Percentiles rank a stretch among this genome's conserved stretches.
Conservation (phyloP, 225 moss, liverwort and hornwort genomes). For the Ulota crispa region DNA sequence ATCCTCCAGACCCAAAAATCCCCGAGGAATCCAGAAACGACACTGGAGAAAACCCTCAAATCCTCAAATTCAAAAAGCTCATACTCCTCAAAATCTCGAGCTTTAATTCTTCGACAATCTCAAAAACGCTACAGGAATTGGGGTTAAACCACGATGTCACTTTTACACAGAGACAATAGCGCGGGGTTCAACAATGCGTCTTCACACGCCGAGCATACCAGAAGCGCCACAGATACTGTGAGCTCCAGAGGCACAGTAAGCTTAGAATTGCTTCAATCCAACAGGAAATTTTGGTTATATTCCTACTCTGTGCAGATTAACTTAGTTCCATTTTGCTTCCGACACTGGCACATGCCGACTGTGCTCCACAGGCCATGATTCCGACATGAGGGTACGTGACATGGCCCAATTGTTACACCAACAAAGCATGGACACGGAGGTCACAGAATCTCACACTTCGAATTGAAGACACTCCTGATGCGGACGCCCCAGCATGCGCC, state of each 20-base stretch:
- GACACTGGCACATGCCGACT: conserved; percentile 12
- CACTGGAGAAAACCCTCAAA: not conserved
- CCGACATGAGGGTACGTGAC: conserved; percentile 20
- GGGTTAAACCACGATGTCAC: not conserved
- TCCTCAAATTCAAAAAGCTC: not conserved
- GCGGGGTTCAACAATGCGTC: not conserved
- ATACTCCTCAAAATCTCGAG: not conserved
- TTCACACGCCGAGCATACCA: not conserved
- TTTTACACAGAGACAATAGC: not conserved
- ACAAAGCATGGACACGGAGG: not conserved
- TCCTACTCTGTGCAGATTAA: not conserved
- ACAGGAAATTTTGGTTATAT: conserved; percentile 9
- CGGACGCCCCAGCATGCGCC: not conserved
- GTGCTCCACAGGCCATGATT: conserved; percentile 15
- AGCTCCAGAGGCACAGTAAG: conserved; percentile 3
- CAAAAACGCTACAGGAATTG: not conserved
- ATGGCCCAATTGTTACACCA: conserved; percentile 6
- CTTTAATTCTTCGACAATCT: not conserved
- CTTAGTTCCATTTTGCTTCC: not conserved
- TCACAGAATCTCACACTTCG: conserved; percentile 3
- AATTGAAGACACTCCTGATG: conserved; percentile 16
- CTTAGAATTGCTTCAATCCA: not conserved
- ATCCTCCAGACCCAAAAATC: not conserved
- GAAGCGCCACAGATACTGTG: not conserved
- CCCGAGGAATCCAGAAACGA: not conserved